Evolutionary conservation across 2,329 filamentous ascomycete species (phyloP), one percentile per base, ranked within the genome.

Genomic region (Scedosporium apiospermum): DNA sequence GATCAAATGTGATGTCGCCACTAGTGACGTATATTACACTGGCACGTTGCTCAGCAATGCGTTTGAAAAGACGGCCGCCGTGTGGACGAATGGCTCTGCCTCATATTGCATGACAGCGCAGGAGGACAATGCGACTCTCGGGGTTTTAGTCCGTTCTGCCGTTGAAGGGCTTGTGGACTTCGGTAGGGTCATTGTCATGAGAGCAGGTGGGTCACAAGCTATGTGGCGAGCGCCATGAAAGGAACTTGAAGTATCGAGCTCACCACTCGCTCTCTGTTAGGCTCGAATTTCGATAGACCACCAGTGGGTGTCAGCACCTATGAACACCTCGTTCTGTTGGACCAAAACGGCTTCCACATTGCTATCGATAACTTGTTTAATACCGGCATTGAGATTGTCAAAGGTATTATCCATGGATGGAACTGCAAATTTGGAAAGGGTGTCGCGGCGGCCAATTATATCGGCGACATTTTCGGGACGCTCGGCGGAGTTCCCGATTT

Each of bases 11-110:
- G 88, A 91, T 68, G 79, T 81, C 5, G 85, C 85, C 0, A 90
- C 88, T 0, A 87, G 84, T 51, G 88, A 91, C 69, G 87, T 89
- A 16, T 91, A 90, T 75, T 91, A 82, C 73, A 84, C 82, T 1
- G 88, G 88, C 6, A 76, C 72, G 0, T 70, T 84, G 21, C 80
- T 91, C 2, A 78, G 82, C 9, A 79, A 83, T 57, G 82, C 83
- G 0, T 90, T 91, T 69, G 85, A 84, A 67, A 85, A 87, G 65
- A 87, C 82, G 21, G 87, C 85, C 3, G 73, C 67, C 0, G 68
- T 88, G 0, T 83, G 86, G 75, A 91, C 88, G 2, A 90, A 90
- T 68, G 87, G 87, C 3, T 83, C 81, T 0, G 87, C 85, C 0
- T 72, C 78, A 5, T 90, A 90, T 74, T 90, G 88, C 75, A 84